Base-by-base conservation (phyloP, 2,329 filamentous ascomycete genomes). In the Dactylellina parvicollis region DNA sequence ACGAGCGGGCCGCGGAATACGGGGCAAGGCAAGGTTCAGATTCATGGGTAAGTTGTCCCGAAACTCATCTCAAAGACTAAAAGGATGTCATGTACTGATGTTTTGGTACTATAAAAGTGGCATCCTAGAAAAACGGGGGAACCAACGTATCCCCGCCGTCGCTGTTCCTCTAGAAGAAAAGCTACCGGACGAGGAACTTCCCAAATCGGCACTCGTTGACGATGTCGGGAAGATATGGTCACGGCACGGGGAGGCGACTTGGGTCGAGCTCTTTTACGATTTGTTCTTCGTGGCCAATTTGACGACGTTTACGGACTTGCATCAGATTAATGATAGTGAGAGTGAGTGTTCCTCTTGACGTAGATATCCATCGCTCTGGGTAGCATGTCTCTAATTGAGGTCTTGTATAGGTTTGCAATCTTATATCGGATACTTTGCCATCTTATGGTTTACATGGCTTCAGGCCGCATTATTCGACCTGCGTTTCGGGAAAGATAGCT, bases 401-500 rank as follows among this genome's bases (percentile, higher is more conserved):
- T 20, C 40, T 61, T 57, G 14, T 36, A 44, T 34, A 83, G 81
- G 79, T 56, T 70, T 84, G 12, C 79, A 79, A 50, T 80, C 83
- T 34, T 84, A 86, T 77, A 80, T 86, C 57, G 81, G 85, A 42
- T 86, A 85, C 78, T 83, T 87, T 77, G 80, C 85, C 20, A 82
- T 90, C 16, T 81, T 90, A 4, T 90, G 88, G 88, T 85, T 88
- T 69, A 89, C 86, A n/a, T 90, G 88, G 88, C 83, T 89, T 34
- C 82, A 88, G 70, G 85, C 87, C 22, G 84, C 85, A 5, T 80
- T 90, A 0, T 89, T 87, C 78, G 88, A 90, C 79, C 85, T 90
- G 34, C 86, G 88, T 0, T 90, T 89, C 78, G 84, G 86, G 0
- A 83, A 86, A 22, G 88, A 90, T 79, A 87, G 85, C 38, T 82